A percentile compares a stretch with the other conserved stretches of the same genome.
phyloP scores from a whole-genome alignment of 306 rosid genomes.

The Fragaria nilgerrensis region DNA sequence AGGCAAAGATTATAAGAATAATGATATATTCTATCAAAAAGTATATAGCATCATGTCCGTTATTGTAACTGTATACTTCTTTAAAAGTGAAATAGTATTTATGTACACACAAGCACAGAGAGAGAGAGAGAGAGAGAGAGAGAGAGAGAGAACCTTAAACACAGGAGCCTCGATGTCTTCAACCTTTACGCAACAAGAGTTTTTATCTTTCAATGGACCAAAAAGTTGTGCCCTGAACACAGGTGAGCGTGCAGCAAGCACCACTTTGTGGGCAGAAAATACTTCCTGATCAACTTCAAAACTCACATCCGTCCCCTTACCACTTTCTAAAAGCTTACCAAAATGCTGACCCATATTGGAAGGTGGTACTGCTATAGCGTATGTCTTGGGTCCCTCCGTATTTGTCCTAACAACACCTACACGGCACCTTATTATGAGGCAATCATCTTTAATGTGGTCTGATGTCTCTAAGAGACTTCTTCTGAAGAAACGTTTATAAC shows the following conservation, averaged over 20 bases:
- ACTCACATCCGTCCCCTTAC: constrained; percentile 50
- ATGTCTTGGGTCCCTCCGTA: constrained; percentile 54
- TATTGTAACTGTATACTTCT: neutral
- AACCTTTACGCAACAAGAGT: constrained; percentile 40
- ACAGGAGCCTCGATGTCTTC: constrained; percentile 59
- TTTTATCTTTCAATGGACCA: constrained; percentile 62
- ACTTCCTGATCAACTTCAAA: constrained; percentile 56
- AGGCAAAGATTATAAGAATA: neutral
- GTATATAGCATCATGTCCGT: neutral
- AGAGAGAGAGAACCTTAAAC: constrained; percentile 42
- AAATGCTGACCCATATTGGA: constrained; percentile 46
- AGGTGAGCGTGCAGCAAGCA: constrained; percentile 64
- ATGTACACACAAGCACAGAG: neutral
- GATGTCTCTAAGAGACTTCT: constrained; percentile 54
- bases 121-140: neutral
- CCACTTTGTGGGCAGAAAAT: constrained; percentile 57
- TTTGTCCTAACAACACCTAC: constrained; percentile 58
- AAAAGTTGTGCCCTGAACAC: constrained; percentile 65
- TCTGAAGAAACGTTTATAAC: constrained; percentile 59
- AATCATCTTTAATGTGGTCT: constrained; percentile 57
- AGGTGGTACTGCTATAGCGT: constrained; percentile 46
- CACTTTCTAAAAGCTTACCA: constrained; percentile 57
- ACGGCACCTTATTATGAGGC: constrained; percentile 50
- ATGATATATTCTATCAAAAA: neutral
- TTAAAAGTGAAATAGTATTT: neutral